phyloP scores from a whole-genome alignment of 1,284 basidiomycete genomes.

The Stereum hirsutum region DNA sequence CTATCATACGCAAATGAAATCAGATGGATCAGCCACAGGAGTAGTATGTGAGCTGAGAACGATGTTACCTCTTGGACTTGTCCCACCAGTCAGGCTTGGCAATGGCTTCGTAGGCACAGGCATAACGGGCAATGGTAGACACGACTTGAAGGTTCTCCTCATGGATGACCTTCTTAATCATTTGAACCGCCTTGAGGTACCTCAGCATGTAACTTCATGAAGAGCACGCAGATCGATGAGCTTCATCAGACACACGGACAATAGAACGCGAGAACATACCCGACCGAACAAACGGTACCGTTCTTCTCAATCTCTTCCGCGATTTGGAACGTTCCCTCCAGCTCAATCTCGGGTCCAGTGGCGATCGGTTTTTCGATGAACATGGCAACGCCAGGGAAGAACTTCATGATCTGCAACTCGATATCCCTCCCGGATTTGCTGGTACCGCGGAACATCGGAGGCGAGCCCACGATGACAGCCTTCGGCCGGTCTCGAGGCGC shows the following conservation, averaged over 20 bases:
- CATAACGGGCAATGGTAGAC: conserved; percentile 94
- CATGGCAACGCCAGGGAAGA: conserved; percentile 86
- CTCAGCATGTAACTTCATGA: conserved; percentile 75
- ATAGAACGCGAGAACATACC: too few relatives aligned
- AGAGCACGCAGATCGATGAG: neutral
- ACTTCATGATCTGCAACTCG: conserved; percentile 83
- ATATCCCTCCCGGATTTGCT: conserved; percentile 75
- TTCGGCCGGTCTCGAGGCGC: conserved; percentile 47
- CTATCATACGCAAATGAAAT: conserved; percentile 26
- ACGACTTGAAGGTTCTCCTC: conserved; percentile 96
- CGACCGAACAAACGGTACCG: conserved; percentile 82
- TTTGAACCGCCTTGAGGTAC: conserved; percentile 91
- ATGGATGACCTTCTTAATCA: conserved; percentile 95
- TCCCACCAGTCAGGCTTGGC: conserved; percentile 97
- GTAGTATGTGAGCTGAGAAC: neutral
- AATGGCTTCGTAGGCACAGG: conserved; percentile 87
- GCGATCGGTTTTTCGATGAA: conserved; percentile 95
- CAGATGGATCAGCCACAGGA: neutral
- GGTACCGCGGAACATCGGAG: conserved; percentile 89
- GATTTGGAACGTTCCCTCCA: conserved; percentile 59
- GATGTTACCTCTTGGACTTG: conserved; percentile 70
- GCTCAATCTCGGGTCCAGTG: conserved; percentile 68
- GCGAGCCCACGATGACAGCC: conserved; percentile 87
- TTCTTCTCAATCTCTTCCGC: conserved; percentile 60
- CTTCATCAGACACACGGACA: conserved; percentile 3